Evolutionary conservation across 441 rosid species (phyloP).

Genomic region (Adansonia rubrostipa): DNA sequence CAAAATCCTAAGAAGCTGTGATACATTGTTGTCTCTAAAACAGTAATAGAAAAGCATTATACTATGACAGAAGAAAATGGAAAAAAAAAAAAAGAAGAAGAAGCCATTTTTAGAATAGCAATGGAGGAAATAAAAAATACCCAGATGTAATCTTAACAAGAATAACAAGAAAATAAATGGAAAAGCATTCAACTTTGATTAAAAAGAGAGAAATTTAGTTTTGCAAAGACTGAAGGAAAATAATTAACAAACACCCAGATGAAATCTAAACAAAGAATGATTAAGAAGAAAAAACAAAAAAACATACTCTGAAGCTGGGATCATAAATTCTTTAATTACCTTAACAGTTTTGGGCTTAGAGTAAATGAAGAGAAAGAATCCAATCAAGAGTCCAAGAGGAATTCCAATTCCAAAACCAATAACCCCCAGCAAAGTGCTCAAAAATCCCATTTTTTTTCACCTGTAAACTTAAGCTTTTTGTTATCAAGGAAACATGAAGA

Average conservation of each 20-base stretch:
- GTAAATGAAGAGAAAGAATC: slow-evolving; percentile 28
- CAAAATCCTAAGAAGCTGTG: background rate
- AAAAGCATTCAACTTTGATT: background rate
- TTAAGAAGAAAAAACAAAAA: background rate
- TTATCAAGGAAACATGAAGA: background rate
- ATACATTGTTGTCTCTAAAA: background rate
- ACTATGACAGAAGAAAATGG: background rate
- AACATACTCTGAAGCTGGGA: background rate
- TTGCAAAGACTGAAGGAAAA: background rate
- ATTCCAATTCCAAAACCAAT: slow-evolving; percentile 59
- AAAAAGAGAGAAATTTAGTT: background rate
- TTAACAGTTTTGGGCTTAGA: slow-evolving; percentile 25
- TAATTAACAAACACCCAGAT: background rate
- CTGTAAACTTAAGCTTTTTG: background rate
- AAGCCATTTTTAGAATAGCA: background rate
- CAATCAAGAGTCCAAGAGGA: slow-evolving; percentile 36
- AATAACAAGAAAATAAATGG: background rate
- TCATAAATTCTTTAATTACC: slow-evolving; percentile 24
- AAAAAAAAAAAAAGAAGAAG: background rate
- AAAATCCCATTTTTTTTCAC: slow-evolving; percentile 46
- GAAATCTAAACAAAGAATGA: background rate
- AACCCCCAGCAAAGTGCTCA: slow-evolving; percentile 50
- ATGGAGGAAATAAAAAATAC: slow-evolving; percentile 11
- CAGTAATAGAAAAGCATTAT: background rate
- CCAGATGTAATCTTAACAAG: background rate